Percentiles rank a stretch among this genome's conserved stretches.
phyloP scores from a whole-genome alignment of 768 basidiomycete genomes.

The Roridomyces roridus region DNA sequence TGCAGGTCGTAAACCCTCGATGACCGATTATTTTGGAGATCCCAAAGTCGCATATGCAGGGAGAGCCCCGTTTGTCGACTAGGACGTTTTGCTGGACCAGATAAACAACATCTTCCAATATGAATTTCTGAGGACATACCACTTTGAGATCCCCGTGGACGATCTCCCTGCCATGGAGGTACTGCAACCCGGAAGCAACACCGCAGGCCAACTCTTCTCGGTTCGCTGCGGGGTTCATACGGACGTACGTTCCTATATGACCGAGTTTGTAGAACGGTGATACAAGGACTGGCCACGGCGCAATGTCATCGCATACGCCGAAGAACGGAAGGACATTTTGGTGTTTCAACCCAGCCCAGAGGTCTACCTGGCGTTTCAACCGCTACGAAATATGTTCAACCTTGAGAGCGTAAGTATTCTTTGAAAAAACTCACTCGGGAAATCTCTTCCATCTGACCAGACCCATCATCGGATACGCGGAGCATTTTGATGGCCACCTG shows the following conservation, averaged over 20 bases:
- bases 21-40: slow-evolving; percentile 11
- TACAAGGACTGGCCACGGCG: slow-evolving; percentile 14
- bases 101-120: background rate
- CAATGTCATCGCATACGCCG: slow-evolving; percentile 16
- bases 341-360: slow-evolving; percentile 13
- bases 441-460: slow-evolving; percentile 5
- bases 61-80: slow-evolving; percentile 5
- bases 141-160: slow-evolving; percentile 15
- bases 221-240: background rate
- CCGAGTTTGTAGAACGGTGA: slow-evolving; percentile 20
- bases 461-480: slow-evolving; percentile 3
- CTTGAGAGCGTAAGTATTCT: too few relatives aligned
- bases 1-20: slow-evolving; percentile 12
- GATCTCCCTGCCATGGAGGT: background rate
- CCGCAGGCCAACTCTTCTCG: slow-evolving; percentile 2
- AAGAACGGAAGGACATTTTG: slow-evolving; percentile 16
- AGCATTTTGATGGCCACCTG: slow-evolving; percentile 16
- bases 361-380: slow-evolving; percentile 8
- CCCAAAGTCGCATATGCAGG: slow-evolving; percentile 21
- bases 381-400: background rate
- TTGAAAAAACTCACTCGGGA: slow-evolving; percentile 1
- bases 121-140: background rate
- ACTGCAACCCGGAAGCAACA: background rate
- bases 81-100: slow-evolving; percentile 16
- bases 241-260: slow-evolving; percentile 11